Percentiles rank a stretch among this genome's conserved stretches.
These are phyloP conservation scores for Colletotrichum theobromicola DNA, from an alignment of 2,329 filamentous ascomycete species.

Conservation along the genomic window DNA sequence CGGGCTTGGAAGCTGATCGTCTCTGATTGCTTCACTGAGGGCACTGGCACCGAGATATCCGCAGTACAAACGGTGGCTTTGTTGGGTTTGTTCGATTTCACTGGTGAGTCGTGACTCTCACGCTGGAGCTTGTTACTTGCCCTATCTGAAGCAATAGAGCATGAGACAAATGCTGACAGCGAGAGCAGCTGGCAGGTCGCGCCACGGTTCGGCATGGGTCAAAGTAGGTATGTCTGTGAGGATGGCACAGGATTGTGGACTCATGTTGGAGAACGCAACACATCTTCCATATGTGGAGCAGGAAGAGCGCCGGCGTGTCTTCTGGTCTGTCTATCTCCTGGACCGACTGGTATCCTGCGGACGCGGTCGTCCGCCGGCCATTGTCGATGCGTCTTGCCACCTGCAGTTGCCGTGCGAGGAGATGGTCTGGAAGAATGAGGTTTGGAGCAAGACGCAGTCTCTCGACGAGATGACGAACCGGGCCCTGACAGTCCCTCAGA, in stretches of 20 bases:
- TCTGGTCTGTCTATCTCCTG: slow-evolving; percentile 44
- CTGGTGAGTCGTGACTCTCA: slow-evolving; percentile 28
- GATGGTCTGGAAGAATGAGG: not conserved
- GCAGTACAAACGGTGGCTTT: slow-evolving; percentile 41
- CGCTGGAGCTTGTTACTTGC: not conserved
- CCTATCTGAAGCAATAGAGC: not conserved
- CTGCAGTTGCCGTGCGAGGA: slow-evolving; percentile 33
- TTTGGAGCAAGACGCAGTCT: not conserved
- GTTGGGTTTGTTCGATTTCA: slow-evolving; percentile 41
- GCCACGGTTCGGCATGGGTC: slow-evolving; percentile 40
- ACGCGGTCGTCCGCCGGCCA: slow-evolving; percentile 34
- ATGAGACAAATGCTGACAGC: not conserved
- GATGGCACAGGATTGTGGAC: slow-evolving; percentile 34
- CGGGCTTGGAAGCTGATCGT: slow-evolving; percentile 37
- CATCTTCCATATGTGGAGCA: slow-evolving; percentile 21
- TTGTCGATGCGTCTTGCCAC: slow-evolving; percentile 36
- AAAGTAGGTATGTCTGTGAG: slow-evolving; percentile 36
- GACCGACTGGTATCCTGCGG: slow-evolving; percentile 41
- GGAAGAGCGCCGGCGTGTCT: slow-evolving; percentile 38
- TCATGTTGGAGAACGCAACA: slow-evolving; percentile 32
- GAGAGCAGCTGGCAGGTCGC: not conserved
- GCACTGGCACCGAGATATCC: slow-evolving; percentile 32
- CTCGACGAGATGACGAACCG: not conserved
- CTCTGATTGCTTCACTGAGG: slow-evolving; percentile 34
- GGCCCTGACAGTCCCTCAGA: not conserved